phyloP scores from a whole-genome alignment of 1,284 basidiomycete genomes.

The Trichosporon coremiiforme region DNA sequence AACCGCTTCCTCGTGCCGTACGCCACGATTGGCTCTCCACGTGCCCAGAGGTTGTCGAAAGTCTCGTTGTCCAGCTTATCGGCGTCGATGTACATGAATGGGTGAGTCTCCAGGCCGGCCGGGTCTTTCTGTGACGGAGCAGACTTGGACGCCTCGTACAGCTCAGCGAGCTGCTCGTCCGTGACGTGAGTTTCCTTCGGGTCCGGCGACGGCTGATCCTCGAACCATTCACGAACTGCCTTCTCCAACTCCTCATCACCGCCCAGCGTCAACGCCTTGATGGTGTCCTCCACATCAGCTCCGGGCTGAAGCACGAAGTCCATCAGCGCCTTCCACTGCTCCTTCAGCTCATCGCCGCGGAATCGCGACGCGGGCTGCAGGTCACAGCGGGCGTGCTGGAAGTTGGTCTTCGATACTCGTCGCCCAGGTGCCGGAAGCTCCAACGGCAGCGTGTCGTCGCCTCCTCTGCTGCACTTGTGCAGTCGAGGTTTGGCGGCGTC shows the following conservation, averaged over 20 bases:
- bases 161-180: slow-evolving; percentile 25
- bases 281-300: slow-evolving; percentile 32
- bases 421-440: background rate
- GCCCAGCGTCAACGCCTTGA: slow-evolving; percentile 38
- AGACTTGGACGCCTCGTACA: slow-evolving; percentile 35
- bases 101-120: slow-evolving; percentile 40
- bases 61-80: slow-evolving; percentile 63
- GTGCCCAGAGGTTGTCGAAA: slow-evolving; percentile 71
- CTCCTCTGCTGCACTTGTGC: slow-evolving; percentile 25
- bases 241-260: slow-evolving; percentile 31
- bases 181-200: background rate
- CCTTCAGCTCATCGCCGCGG: slow-evolving; percentile 65
- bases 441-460: slow-evolving; percentile 24
- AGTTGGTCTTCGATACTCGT: slow-evolving; percentile 4
- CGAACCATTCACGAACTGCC: slow-evolving; percentile 21
- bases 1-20: slow-evolving; percentile 66
- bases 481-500: slow-evolving; percentile 52
- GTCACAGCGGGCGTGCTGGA: slow-evolving; percentile 52
- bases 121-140: slow-evolving; percentile 39
- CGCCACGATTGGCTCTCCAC: slow-evolving; percentile 75
- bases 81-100: slow-evolving; percentile 58
- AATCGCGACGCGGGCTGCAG: slow-evolving; percentile 82
- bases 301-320: slow-evolving; percentile 41
- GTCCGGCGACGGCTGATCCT: background rate
- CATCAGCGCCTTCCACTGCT: slow-evolving; percentile 51